A percentile compares a stretch with the other conserved stretches of the same genome.
Conservation (phyloP, 176 grass and related monocot species). For the Oryza brachyantha region DNA sequence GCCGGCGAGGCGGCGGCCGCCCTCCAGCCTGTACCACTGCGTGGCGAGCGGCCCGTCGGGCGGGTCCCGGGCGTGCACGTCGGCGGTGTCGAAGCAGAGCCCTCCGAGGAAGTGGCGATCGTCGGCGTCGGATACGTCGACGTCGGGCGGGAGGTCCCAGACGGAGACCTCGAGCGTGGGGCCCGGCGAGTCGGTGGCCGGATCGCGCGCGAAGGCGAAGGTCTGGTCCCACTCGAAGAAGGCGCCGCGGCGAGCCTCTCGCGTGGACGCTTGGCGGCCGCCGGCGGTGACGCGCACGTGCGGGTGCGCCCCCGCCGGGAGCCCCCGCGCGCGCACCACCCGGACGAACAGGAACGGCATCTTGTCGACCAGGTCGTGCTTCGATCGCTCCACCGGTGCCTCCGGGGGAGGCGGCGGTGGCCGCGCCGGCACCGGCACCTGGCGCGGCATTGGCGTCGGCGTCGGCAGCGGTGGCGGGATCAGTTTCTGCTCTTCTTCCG, state of each 20-base stretch:
- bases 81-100: slow-evolving; percentile 87
- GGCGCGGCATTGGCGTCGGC: slow-evolving; percentile 31
- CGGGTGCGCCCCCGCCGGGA: slow-evolving; percentile 54
- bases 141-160: slow-evolving; percentile 79
- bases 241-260: slow-evolving; percentile 51
- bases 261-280: slow-evolving; percentile 55
- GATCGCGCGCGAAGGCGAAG: slow-evolving; percentile 68
- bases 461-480: not conserved
- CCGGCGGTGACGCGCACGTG: slow-evolving; percentile 70
- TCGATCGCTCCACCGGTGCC: slow-evolving; percentile 53
- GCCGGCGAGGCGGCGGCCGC: slow-evolving; percentile 29
- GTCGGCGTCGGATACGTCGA: slow-evolving; percentile 49
- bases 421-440: slow-evolving; percentile 21
- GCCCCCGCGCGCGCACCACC: slow-evolving; percentile 58
- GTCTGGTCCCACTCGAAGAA: slow-evolving; percentile 96
- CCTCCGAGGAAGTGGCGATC: slow-evolving; percentile 75
- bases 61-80: slow-evolving; percentile 64
- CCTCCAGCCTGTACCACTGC: slow-evolving; percentile 94
- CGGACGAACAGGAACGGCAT: slow-evolving; percentile 90
- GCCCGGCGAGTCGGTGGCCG: slow-evolving; percentile 47
- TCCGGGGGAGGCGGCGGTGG: slow-evolving; percentile 13
- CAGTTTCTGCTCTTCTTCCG: not conserved
- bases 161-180: slow-evolving; percentile 70
- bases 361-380: slow-evolving; percentile 93
- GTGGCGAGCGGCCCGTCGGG: slow-evolving; percentile 74